Evolutionary conservation across 345 rosid species (phyloP).

Genomic region (Microthlaspi erraticum): DNA sequence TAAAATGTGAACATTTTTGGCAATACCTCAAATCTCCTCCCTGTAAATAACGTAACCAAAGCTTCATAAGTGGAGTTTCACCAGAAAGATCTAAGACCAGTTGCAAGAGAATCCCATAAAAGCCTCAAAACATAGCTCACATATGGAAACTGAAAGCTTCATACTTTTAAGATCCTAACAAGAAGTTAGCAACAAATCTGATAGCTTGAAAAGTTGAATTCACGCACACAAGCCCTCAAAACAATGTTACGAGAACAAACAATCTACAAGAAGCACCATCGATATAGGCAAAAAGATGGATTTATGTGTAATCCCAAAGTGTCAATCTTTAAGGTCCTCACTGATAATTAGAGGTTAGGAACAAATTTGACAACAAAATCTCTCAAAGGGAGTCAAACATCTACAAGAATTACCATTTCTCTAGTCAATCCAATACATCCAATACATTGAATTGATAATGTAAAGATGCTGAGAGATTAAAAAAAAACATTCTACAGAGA

Average conservation of each 20-base stretch:
- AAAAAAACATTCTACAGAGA: background rate
- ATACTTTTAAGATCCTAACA: background rate
- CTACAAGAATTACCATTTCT: slow-evolving; percentile 6
- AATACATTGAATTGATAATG: slow-evolving; percentile 1
- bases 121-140: slow-evolving; percentile 23
- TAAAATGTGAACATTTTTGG: slow-evolving; percentile 83
- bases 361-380: slow-evolving; percentile 18
- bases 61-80: background rate
- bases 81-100: slow-evolving; percentile 10
- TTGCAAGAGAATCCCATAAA: background rate
- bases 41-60: slow-evolving; percentile 51
- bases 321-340: slow-evolving; percentile 5
- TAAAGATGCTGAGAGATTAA: background rate
- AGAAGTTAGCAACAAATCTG: slow-evolving; percentile 15
- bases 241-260: background rate
- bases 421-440: background rate
- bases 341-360: background rate
- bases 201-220: background rate
- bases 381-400: slow-evolving; percentile 24
- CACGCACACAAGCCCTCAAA: background rate
- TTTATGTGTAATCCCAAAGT: slow-evolving; percentile 3
- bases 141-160: slow-evolving; percentile 13
- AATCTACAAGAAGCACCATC: slow-evolving; percentile 1
- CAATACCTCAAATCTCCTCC: slow-evolving; percentile 94
- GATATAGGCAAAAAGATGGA: background rate